Conservation (phyloP, 306 rosid species). For the Begonia masoniana region DNA sequence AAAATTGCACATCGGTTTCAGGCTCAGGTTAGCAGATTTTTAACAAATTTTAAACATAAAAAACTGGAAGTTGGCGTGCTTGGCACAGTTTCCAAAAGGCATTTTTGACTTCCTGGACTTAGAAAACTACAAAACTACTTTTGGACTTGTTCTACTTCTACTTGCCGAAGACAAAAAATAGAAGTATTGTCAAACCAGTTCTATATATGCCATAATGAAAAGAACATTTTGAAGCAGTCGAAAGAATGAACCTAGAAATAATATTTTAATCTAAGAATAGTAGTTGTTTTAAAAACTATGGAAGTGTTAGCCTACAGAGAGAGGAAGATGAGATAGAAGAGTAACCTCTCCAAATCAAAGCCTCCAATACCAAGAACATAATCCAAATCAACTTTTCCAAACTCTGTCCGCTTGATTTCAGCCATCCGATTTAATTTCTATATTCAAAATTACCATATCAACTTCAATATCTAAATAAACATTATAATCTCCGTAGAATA, state of each 20-base stretch:
- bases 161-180: background rate
- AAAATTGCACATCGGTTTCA: background rate
- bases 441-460: background rate
- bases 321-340: constrained; percentile 13
- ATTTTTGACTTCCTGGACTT: no score
- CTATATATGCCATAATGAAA: background rate
- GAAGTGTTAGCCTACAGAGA: background rate
- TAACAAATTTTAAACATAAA: no score
- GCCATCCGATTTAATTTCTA: constrained; percentile 82
- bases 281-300: background rate
- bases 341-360: constrained; percentile 91
- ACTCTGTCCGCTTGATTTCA: constrained; percentile 69
- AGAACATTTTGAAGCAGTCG: background rate
- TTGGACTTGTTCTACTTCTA: no score
- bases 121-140: no score
- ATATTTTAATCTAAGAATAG: background rate
- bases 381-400: constrained; percentile 89
- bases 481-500: constrained; percentile 12
- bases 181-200: background rate
- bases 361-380: constrained; percentile 98
- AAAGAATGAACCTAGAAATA: background rate
- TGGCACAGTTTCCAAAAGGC: no score
- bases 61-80: no score
- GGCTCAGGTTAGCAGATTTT: no score
- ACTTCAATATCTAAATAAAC: background rate